phyloP scores from a whole-genome alignment of 139 green algal species.

The Chlorella vulgaris region DNA sequence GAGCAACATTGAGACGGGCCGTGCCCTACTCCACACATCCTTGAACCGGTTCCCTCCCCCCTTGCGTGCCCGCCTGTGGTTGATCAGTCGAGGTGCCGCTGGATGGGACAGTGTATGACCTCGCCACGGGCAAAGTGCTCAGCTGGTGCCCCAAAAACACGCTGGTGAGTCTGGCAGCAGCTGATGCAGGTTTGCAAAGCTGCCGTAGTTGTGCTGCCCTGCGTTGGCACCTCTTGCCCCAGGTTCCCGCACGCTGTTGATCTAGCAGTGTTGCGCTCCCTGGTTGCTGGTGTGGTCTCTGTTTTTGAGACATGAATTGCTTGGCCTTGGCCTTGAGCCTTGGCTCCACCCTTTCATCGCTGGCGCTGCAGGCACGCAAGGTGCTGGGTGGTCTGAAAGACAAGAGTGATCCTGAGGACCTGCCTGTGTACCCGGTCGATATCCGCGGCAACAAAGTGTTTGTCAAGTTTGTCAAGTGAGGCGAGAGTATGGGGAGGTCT shows the following conservation, averaged over 20 bases:
- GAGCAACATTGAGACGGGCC: too few relatives aligned
- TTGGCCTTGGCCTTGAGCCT: too few relatives aligned
- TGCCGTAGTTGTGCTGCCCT: not conserved
- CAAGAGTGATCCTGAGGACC: constrained; percentile 34
- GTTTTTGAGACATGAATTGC: too few relatives aligned
- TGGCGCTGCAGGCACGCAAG: constrained; percentile 19
- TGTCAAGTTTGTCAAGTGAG: constrained; percentile 36
- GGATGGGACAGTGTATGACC: constrained; percentile 78
- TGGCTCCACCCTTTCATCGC: too few relatives aligned
- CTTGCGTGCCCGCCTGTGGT: too few relatives aligned
- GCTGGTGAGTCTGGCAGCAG: constrained; percentile 18
- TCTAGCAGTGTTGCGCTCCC: too few relatives aligned
- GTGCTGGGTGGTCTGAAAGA: constrained; percentile 59
- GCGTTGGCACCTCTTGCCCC: too few relatives aligned
- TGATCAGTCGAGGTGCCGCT: constrained; percentile 69
- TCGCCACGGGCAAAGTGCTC: constrained; percentile 69
- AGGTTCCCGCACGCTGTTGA: too few relatives aligned
- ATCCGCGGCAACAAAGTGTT: constrained; percentile 26
- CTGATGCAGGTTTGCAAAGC: not conserved
- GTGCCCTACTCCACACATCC: too few relatives aligned
- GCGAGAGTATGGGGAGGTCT: too few relatives aligned
- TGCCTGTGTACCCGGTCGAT: constrained; percentile 35
- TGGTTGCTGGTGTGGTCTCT: too few relatives aligned
- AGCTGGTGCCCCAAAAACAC: constrained; percentile 70
- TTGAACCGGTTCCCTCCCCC: too few relatives aligned